Base-by-base conservation (phyloP, 495 filamentous ascomycete genomes). In the Acidomyces sp. region DNA sequence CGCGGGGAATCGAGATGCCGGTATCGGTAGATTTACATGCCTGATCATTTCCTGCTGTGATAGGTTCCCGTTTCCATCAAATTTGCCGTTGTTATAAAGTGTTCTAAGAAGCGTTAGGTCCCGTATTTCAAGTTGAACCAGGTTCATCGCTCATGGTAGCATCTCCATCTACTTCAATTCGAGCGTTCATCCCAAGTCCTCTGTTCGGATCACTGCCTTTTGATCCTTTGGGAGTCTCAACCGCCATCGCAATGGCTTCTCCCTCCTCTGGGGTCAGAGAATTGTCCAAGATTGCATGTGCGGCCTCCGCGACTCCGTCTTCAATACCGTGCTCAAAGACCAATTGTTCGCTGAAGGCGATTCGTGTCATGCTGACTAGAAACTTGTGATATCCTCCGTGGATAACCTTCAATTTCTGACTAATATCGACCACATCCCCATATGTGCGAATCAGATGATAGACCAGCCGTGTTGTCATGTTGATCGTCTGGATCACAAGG, bases 221-320 rank as follows among this genome's bases (percentile, higher is more conserved):
- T 1, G 25, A 39, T 37, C 44, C 46, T 49, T 48, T 48, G 53
- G 48, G 46, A 46, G 41, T 54, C 45, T 67, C 7, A 62, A 64
- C 55, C 77, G 81, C 19, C 68, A 62, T 62, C 12, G 72, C 59
- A 21, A 85, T 56, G 4, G 68, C 75, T 55, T 80, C 76, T 2
- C 76, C 79, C 56, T 85, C 80, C 48, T 84, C 72, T 6, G 77
- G 76, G 48, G 70, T 80, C 18, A 81, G 65, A 49, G 69, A 68
- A 37, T 69, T 66, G 49, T 82, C 77, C 32, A 85, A 53, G 45
- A 85, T 62, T 46, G 62, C 58, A 49, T 77, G 72, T 37, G 80
- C 80, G 56, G 66, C 70, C 38, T 81, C 76, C 15, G 75, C 66
- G 10, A 74, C 73, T 34, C 77, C 76, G 36, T 80, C 72, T 16